phyloP scores from a whole-genome alignment of 139 green algal species.

The Chlorella sp. region DNA sequence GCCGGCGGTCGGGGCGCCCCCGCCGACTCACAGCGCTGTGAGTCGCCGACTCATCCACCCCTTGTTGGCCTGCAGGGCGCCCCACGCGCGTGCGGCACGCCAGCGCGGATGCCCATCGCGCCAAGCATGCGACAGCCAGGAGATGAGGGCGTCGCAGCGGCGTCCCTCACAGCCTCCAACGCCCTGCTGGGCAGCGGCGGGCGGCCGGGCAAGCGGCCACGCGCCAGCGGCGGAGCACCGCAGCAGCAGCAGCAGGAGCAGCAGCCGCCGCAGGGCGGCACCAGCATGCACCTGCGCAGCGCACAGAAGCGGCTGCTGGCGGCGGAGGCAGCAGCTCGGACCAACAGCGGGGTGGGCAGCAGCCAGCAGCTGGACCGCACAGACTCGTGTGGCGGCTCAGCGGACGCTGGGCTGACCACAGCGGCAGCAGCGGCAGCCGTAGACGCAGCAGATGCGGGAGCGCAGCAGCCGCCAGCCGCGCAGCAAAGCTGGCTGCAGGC shows the following conservation, averaged over 20 bases:
- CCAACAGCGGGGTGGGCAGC: constrained; percentile 28
- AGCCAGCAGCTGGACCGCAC: constrained; percentile 28
- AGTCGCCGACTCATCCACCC: too few relatives aligned
- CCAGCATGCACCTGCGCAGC: constrained; percentile 30
- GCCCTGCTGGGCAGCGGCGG: background rate
- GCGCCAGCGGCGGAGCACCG: background rate
- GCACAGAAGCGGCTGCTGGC: constrained; percentile 23
- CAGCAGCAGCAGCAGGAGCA: background rate
- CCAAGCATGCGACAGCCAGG: constrained; percentile 5
- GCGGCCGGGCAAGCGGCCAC: background rate
- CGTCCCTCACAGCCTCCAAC: constrained; percentile 12
- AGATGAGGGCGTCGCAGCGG: background rate
- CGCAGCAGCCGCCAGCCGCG: background rate
- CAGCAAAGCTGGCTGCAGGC: constrained; percentile 20
- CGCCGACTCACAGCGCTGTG: too few relatives aligned
- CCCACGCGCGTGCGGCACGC: too few relatives aligned
- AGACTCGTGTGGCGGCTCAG: constrained; percentile 16
- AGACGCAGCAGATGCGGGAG: too few relatives aligned
- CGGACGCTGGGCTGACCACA: background rate
- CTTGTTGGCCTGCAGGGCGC: too few relatives aligned
- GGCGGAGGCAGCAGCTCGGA: background rate
- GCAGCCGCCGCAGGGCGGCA: background rate
- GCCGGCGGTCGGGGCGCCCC: too few relatives aligned
- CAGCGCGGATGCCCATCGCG: constrained; percentile 17
- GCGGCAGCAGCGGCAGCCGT: background rate